These are phyloP conservation scores for Ramichloridium luteum DNA, from an alignment of 2,329 filamentous ascomycete genomes.

Conservation along the genomic window DNA sequence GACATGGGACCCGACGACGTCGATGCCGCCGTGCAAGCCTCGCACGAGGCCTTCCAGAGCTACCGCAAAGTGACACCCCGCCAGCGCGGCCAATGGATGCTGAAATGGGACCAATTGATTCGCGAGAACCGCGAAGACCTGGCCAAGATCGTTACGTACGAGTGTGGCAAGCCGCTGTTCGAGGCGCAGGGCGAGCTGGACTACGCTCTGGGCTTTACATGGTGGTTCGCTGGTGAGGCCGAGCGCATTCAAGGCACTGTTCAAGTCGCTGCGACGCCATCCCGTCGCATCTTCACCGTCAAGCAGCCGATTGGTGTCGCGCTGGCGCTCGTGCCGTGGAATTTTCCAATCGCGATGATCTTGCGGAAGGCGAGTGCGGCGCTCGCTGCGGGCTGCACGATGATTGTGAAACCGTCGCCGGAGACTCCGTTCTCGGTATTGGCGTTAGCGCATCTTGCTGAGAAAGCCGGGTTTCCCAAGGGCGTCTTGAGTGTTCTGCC, in stretches of 20 bases:
- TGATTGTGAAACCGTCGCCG: constrained; percentile 60
- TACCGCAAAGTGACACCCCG: constrained; percentile 50
- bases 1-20: constrained; percentile 46
- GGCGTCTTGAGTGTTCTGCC: constrained; percentile 52
- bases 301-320: constrained; percentile 63
- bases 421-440: constrained; percentile 51
- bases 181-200: constrained; percentile 43
- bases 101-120: constrained; percentile 55
- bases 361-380: constrained; percentile 56
- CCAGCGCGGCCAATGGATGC: constrained; percentile 47
- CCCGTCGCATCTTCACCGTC: constrained; percentile 55
- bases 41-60: constrained; percentile 47
- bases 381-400: constrained; percentile 59
- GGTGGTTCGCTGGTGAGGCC: constrained; percentile 49
- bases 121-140: constrained; percentile 50
- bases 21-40: constrained; percentile 45
- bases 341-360: constrained; percentile 45
- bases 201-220: constrained; percentile 42
- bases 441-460: constrained; percentile 42
- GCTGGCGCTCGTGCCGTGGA: constrained; percentile 60
- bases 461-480: constrained; percentile 44
- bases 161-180: constrained; percentile 42
- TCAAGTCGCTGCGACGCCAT: constrained; percentile 46
- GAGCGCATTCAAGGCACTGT: constrained; percentile 52
- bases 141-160: constrained; percentile 49